Conservation (phyloP, 805 yeast genomes). For the Kodamaea fukazawae region DNA sequence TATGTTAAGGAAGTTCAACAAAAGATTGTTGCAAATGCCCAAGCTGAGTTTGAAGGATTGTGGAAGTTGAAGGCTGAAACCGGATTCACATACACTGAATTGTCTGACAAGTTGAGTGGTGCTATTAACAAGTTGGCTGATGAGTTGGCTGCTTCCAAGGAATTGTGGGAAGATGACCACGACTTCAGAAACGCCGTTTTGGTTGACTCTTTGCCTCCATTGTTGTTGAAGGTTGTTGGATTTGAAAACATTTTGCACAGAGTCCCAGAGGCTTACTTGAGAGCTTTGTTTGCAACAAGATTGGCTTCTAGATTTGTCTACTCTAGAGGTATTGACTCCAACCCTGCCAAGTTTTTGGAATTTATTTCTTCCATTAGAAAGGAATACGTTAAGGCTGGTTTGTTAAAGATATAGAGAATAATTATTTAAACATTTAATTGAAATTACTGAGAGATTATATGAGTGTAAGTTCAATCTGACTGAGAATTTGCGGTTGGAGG, state of each 20-base stretch:
- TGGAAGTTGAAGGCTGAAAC: constrained; percentile 73
- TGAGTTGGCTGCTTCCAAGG: constrained; percentile 76
- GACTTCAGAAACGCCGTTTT: constrained; percentile 76
- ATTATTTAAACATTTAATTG: constrained; percentile 2
- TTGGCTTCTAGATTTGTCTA: constrained; percentile 84
- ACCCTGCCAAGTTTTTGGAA: constrained; percentile 75
- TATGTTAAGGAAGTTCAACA: constrained; percentile 84
- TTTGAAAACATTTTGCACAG: constrained; percentile 65
- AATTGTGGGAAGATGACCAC: constrained; percentile 79
- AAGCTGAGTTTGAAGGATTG: constrained; percentile 78
- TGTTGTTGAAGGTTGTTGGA: constrained; percentile 65
- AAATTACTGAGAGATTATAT: no score
- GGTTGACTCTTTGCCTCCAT: constrained; percentile 71
- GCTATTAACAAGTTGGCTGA: constrained; percentile 84
- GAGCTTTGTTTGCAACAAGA: constrained; percentile 84
- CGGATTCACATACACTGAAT: constrained; percentile 59
- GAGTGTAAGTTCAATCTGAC: no score
- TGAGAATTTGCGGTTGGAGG: no score
- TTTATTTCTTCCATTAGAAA: constrained; percentile 59
- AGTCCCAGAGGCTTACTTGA: constrained; percentile 84
- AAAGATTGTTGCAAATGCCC: constrained; percentile 73
- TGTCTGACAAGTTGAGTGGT: constrained; percentile 79
- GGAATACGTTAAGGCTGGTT: constrained; percentile 32
- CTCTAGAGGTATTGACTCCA: constrained; percentile 73
- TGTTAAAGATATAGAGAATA: constrained; percentile 9